A percentile compares a stretch with the other conserved stretches of the same genome.
Conservation (phyloP, 2,329 filamentous ascomycete species). For the Colletotrichum tamarilloi region DNA sequence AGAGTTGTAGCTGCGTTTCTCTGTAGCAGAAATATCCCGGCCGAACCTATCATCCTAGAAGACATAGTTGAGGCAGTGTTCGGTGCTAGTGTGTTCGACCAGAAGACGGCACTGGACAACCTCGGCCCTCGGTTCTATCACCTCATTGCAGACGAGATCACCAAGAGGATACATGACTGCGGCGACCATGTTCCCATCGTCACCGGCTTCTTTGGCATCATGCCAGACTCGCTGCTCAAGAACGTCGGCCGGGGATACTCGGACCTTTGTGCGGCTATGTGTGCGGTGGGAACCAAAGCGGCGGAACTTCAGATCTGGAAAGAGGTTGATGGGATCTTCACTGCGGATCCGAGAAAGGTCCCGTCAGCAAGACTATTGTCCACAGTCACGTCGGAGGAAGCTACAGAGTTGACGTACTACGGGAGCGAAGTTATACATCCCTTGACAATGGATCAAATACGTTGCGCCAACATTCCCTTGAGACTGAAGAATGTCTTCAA, state of each 20-base stretch:
- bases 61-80: constrained; percentile 87
- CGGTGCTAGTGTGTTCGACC: constrained; percentile 84
- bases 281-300: constrained; percentile 86
- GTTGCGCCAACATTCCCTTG: constrained; percentile 84
- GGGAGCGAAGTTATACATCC: constrained; percentile 98
- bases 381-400: constrained; percentile 92
- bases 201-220: constrained; percentile 96
- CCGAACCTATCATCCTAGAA: constrained; percentile 42
- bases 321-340: constrained; percentile 96
- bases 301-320: constrained; percentile 98
- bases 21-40: constrained; percentile 69
- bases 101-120: constrained; percentile 68
- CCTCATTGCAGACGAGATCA: constrained; percentile 69
- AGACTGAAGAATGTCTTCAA: constrained; percentile 94
- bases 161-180: constrained; percentile 72
- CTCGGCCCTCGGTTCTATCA: constrained; percentile 79
- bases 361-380: constrained; percentile 87
- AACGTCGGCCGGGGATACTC: constrained; percentile 94
- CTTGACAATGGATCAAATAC: constrained; percentile 96
- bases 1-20: constrained; percentile 89
- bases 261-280: constrained; percentile 91
- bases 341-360: constrained; percentile 85
- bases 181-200: constrained; percentile 78
- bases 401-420: constrained; percentile 93
- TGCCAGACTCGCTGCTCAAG: constrained; percentile 89